phyloP scores from a whole-genome alignment of 2,329 filamentous ascomycete genomes.

The Fusarium abutilonis region DNA sequence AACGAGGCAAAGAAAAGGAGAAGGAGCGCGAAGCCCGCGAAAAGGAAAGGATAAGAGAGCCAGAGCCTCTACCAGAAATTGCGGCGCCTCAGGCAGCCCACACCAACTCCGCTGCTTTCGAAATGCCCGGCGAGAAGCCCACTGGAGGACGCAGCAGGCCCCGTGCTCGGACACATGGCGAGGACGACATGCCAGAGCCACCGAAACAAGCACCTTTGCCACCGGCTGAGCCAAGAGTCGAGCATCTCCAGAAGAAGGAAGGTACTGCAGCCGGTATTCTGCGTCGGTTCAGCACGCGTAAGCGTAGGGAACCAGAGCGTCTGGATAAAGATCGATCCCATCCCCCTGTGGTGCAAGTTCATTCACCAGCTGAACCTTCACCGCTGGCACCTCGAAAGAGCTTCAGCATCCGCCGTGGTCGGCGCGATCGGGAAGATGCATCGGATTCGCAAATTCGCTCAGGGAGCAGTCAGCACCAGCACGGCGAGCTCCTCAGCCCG shows the following conservation, averaged over 20 bases:
- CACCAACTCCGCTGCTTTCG: slow-evolving; percentile 85
- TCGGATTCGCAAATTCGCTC: slow-evolving; percentile 60
- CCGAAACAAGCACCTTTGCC: slow-evolving; percentile 44
- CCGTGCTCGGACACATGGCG: slow-evolving; percentile 90
- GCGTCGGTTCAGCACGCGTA: slow-evolving; percentile 89
- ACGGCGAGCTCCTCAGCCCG: slow-evolving; percentile 81
- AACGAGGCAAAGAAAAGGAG: slow-evolving; percentile 50
- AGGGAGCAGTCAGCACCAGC: slow-evolving; percentile 74
- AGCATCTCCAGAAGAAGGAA: slow-evolving; percentile 79
- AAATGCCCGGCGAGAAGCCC: slow-evolving; percentile 88
- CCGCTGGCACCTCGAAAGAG: slow-evolving; percentile 79
- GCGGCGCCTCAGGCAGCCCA: slow-evolving; percentile 85
- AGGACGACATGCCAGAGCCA: slow-evolving; percentile 83
- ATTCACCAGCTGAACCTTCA: slow-evolving; percentile 72
- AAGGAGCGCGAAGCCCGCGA: slow-evolving; percentile 42
- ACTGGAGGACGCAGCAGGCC: slow-evolving; percentile 85
- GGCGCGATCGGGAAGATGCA: slow-evolving; percentile 63
- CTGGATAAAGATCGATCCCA: slow-evolving; percentile 72
- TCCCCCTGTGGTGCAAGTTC: slow-evolving; percentile 79
- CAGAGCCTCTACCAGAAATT: slow-evolving; percentile 73
- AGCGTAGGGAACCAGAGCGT: slow-evolving; percentile 73
- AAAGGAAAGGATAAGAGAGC: slow-evolving; percentile 51
- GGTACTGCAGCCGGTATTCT: slow-evolving; percentile 86
- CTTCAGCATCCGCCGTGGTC: slow-evolving; percentile 78
- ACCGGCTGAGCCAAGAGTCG: slow-evolving; percentile 65